These are phyloP conservation scores for Pterulicium gracile DNA, from an alignment of 1,284 basidiomycete species.

Conservation along the genomic window DNA sequence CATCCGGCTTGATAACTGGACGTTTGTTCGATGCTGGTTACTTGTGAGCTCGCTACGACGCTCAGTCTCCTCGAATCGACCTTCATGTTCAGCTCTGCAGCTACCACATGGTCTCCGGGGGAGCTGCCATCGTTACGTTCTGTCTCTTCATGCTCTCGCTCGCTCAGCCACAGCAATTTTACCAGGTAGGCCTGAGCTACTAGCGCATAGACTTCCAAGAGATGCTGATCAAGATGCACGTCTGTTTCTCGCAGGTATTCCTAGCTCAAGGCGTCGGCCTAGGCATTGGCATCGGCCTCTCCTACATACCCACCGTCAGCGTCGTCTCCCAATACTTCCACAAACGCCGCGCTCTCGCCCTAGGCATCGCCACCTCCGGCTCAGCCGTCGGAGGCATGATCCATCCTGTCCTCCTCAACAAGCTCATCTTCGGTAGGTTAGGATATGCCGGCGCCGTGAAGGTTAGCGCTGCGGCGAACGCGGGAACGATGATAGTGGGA, in stretches of 20 bases:
- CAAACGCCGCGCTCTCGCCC: conserved; percentile 18
- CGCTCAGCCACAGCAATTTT: conserved; percentile 19
- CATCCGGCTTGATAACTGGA: conserved; percentile 23
- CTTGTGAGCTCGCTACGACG: conserved; percentile 17
- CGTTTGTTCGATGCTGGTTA: conserved; percentile 23
- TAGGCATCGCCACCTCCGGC: conserved; percentile 22
- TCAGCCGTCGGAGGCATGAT: conserved; percentile 20
- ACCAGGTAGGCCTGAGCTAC: no score
- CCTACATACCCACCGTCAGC: conserved; percentile 22
- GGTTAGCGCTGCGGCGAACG: conserved; percentile 17
- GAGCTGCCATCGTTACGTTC: conserved; percentile 16
- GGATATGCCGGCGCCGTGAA: conserved; percentile 14
- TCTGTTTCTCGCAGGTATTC: conserved; percentile 16
- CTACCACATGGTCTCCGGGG: conserved; percentile 16
- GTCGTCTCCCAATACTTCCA: conserved; percentile 26
- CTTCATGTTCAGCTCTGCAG: conserved; percentile 14
- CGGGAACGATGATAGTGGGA: conserved; percentile 15
- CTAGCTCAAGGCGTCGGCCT: conserved; percentile 24
- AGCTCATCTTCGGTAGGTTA: conserved; percentile 18
- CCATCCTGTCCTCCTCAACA: conserved; percentile 28
- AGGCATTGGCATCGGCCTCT: conserved; percentile 22
- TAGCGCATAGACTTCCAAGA: background rate
- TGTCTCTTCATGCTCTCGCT: conserved; percentile 26
- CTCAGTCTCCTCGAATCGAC: background rate
- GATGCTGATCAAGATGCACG: background rate